phyloP scores from a whole-genome alignment of 306 rosid genomes.

The Quercus berberidifolia region DNA sequence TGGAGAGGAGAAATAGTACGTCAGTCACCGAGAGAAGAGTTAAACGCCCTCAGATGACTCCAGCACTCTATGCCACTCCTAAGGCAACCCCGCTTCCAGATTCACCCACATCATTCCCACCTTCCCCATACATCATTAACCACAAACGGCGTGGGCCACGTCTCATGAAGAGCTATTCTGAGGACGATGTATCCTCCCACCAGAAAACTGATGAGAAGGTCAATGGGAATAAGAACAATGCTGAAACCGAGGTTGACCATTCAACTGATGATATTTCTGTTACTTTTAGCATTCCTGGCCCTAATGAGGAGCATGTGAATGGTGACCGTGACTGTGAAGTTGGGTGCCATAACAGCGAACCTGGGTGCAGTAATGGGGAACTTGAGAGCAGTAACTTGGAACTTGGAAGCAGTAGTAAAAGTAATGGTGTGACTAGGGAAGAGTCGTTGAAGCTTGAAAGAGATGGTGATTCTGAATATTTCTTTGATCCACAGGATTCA shows the following conservation, averaged over 20 bases:
- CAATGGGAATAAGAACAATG: constrained; percentile 10
- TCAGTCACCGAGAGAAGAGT: constrained; percentile 39
- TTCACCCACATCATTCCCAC: constrained; percentile 78
- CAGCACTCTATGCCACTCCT: constrained; percentile 87
- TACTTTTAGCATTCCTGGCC: constrained; percentile 31
- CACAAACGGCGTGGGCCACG: constrained; percentile 97
- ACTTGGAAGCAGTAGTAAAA: constrained; percentile 26
- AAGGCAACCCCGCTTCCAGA: constrained; percentile 80
- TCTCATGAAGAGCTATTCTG: constrained; percentile 73
- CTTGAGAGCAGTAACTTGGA: constrained; percentile 28
- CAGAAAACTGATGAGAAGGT: constrained; percentile 29
- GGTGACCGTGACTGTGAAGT: constrained; percentile 31
- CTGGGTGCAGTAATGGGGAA: constrained; percentile 27
- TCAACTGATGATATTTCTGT: constrained; percentile 41
- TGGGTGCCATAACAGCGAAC: constrained; percentile 18
- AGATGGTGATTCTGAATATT: constrained; percentile 63
- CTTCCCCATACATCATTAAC: constrained; percentile 88
- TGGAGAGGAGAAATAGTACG: constrained; percentile 53
- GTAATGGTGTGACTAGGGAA: constrained; percentile 27
- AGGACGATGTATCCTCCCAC: constrained; percentile 41
- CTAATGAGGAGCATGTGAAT: constrained; percentile 27
- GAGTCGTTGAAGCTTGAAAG: constrained; percentile 33
- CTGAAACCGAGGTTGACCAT: constrained; percentile 35
- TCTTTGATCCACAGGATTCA: constrained; percentile 72
- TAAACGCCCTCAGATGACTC: constrained; percentile 65